Conservation (phyloP, 2,329 filamentous ascomycete genomes). For the Didymosphaeria variabile region DNA sequence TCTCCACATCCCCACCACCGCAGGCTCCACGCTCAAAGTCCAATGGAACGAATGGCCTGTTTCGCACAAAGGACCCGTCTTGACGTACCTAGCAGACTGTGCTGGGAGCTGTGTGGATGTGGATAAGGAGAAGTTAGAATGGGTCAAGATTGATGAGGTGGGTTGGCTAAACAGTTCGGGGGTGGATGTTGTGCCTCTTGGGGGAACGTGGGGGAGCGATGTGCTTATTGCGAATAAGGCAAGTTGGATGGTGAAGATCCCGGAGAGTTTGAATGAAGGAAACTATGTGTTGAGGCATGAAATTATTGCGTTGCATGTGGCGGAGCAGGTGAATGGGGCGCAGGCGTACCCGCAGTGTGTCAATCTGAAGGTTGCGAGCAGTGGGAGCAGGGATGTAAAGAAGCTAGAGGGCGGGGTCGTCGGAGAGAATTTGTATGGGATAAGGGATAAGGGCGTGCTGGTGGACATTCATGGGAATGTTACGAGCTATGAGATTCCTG, state of each 20-base stretch:
- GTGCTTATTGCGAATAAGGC: conserved; percentile 54
- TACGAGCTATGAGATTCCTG: conserved; percentile 51
- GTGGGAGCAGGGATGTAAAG: conserved; percentile 51
- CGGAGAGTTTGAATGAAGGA: conserved; percentile 51
- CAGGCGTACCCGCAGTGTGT: conserved; percentile 63
- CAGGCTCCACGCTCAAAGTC: conserved; percentile 63
- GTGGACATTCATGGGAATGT: conserved; percentile 51
- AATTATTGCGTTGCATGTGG: conserved; percentile 58
- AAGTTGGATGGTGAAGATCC: conserved; percentile 56
- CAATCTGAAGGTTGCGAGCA: conserved; percentile 53
- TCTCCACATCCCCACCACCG: conserved; percentile 61
- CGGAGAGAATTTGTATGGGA: conserved; percentile 58
- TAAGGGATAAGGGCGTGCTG: conserved; percentile 49
- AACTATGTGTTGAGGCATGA: conserved; percentile 65
- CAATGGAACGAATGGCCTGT: conserved; percentile 59
- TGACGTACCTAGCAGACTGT: conserved; percentile 42
- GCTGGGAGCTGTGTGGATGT: conserved; percentile 20
- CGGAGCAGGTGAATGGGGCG: conserved; percentile 54
- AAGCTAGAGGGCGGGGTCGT: conserved; percentile 50
- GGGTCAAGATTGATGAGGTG: conserved; percentile 45
- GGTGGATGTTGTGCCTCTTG: conserved; percentile 19
- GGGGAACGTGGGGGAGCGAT: conserved; percentile 44
- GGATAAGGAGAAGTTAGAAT: conserved; percentile 32
- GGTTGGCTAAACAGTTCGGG: conserved; percentile 39
- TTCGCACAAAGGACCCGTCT: conserved; percentile 45